Percentiles rank a stretch among this genome's conserved stretches.
These are phyloP conservation scores for Fusarium sp. DNA, from an alignment of 2,329 filamentous ascomycete genomes.

Conservation along the genomic window DNA sequence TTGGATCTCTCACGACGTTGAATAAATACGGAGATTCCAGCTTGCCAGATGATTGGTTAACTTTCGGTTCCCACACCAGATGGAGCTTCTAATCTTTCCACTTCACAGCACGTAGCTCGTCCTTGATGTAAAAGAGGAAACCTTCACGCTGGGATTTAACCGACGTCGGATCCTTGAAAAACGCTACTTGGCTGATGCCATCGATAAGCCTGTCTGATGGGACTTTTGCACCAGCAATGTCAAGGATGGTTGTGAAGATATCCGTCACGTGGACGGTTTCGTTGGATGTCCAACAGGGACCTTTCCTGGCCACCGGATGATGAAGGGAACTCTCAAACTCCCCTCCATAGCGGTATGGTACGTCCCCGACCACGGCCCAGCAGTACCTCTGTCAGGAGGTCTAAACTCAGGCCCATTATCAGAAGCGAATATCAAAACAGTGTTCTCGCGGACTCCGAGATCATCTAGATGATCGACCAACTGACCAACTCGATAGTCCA, in stretches of 20 bases:
- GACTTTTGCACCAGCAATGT: constrained; percentile 36
- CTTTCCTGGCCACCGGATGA: constrained; percentile 51
- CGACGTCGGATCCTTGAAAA: constrained; percentile 44
- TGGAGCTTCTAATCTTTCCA: constrained; percentile 55
- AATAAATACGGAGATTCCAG: constrained; percentile 53
- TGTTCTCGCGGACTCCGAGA: constrained; percentile 49
- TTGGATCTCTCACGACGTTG: constrained; percentile 50
- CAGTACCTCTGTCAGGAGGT: constrained; percentile 50
- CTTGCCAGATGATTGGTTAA: constrained; percentile 50
- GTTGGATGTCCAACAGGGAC: constrained; percentile 50
- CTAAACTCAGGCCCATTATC: constrained; percentile 55
- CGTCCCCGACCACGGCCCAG: constrained; percentile 52
- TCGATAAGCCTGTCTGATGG: constrained; percentile 51
- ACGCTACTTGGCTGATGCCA: constrained; percentile 46
- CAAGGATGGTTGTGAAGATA: constrained; percentile 49
- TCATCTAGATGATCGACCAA: constrained; percentile 50
- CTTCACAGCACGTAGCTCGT: constrained; percentile 52
- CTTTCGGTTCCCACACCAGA: constrained; percentile 52
- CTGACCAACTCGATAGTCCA: constrained; percentile 51
- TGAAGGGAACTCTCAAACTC: constrained; percentile 52
- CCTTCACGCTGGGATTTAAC: constrained; percentile 42
- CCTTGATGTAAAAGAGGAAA: constrained; percentile 53
- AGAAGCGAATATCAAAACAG: constrained; percentile 53
- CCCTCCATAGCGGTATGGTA: constrained; percentile 55
- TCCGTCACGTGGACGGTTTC: constrained; percentile 53